Conservation (phyloP, 192 early-diverging fungal species). For the Coemansia sp. region DNA sequence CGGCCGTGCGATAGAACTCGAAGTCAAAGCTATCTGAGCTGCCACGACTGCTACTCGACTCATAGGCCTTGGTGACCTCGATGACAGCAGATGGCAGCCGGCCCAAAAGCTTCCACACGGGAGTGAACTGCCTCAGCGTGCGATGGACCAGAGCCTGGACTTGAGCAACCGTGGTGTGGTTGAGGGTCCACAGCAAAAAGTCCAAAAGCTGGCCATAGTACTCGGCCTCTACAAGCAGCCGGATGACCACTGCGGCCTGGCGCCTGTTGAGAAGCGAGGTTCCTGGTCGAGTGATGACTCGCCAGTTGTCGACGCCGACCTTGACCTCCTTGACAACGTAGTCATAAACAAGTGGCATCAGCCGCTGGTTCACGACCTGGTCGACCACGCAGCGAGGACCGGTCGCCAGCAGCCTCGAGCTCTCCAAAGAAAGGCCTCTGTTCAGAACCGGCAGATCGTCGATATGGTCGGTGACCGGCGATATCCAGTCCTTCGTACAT, state of each 20-base stretch:
- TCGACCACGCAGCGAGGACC: constrained; percentile 26
- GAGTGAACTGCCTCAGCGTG: constrained; percentile 24
- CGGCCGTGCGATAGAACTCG: constrained; percentile 27
- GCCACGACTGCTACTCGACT: neutral
- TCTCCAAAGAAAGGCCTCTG: neutral
- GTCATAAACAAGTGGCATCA: constrained; percentile 41
- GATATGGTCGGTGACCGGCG: constrained; percentile 23
- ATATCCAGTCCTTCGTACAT: constrained; percentile 41
- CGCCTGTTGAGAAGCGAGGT: constrained; percentile 69
- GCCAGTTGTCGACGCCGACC: constrained; percentile 68
- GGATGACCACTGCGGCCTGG: constrained; percentile 54
- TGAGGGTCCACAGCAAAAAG: constrained; percentile 42
- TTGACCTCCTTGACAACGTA: constrained; percentile 52
- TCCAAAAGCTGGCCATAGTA: constrained; percentile 24
- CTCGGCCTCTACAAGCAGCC: constrained; percentile 17
- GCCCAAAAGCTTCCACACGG: constrained; percentile 27
- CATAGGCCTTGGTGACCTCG: constrained; percentile 1
- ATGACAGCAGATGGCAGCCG: constrained; percentile 5
- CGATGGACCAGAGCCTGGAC: constrained; percentile 19
- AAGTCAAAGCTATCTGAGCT: constrained; percentile 21
- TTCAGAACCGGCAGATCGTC: constrained; percentile 17
- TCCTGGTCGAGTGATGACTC: constrained; percentile 72
- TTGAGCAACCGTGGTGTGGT: constrained; percentile 14
- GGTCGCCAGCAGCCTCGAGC: constrained; percentile 3
- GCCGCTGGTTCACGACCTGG: constrained; percentile 24